These are phyloP conservation scores for Paramecium sexaurelia DNA, from an alignment of 73 alveolate genomes.

Conservation along the genomic window DNA sequence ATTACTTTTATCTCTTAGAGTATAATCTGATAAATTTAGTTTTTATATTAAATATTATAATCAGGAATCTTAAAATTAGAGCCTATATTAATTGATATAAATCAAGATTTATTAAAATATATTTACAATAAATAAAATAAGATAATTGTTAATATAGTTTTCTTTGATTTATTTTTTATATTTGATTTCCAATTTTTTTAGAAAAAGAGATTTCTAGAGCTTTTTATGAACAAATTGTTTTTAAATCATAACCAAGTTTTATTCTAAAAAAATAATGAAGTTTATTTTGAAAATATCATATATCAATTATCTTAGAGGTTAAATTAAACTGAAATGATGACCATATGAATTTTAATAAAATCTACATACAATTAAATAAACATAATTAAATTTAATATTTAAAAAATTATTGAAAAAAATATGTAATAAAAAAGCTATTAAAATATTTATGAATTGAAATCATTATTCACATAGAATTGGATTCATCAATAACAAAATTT, in stretches of 20 bases:
- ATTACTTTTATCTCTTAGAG: neutral
- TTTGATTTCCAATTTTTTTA: neutral
- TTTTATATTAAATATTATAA: neutral
- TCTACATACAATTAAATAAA: neutral
- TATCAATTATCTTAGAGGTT: neutral
- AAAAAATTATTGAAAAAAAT: neutral
- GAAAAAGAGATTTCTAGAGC: neutral
- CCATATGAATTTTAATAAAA: neutral
- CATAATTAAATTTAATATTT: neutral
- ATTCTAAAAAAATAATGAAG: neutral
- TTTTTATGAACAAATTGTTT: neutral
- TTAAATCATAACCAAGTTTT: neutral
- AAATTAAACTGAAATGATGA: neutral
- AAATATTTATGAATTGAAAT: neutral
- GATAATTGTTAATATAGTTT: neutral
- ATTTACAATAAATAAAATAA: neutral
- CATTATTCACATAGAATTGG: neutral
- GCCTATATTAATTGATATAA: neutral
- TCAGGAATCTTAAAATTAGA: slow-evolving; percentile 6
- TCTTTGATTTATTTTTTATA: neutral
- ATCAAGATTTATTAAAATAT: neutral
- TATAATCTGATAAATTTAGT: slow-evolving; percentile 4
- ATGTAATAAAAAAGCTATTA: neutral
- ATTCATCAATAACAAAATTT: neutral
- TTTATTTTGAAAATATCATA: neutral